Base-by-base conservation (phyloP, 331 rosid species). In the Rosa hybrid region DNA sequence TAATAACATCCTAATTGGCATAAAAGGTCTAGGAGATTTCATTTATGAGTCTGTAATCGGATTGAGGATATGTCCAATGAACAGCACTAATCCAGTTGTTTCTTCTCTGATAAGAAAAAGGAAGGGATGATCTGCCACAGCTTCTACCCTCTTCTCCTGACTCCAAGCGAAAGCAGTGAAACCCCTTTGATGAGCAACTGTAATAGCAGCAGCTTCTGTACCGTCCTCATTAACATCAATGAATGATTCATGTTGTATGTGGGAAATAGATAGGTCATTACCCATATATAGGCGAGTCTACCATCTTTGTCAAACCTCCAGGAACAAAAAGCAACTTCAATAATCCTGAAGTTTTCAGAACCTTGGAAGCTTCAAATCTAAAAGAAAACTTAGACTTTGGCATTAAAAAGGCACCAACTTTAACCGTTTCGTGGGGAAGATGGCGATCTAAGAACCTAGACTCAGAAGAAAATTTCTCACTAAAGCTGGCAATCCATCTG, bases 221-320 rank as follows among this genome's bases (percentile, higher is more conserved):
- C 96, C 93, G 82, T 88, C 90, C 83, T 92, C 96, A 1, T 89
- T 92, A 34, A 92, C 96, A 84, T 94, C 91, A 59, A 94, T 83
- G 74, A 89, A 86, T 12, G 97, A 81, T 83, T 89, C 88, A 6
- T 91, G 95, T 68, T 77, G 86, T 67, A 92, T 87, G 39, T 64
- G 34, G 16, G 93, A 90, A 67, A 90, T 93, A 71, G 13, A 76
- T 0, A 92, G 91, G 23, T 82, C 4, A n/a, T n/a, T n/a, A n/a
- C n/a, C n/a, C n/a, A n/a, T n/a, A n/a, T n/a, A 20, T 27, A 39
- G 74, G 79, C 8, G 92, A 90, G 74, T 90, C 93, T 71, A 90
- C 94, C 89, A 91, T 91, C 78, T 85, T 89, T 11, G 92, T 86
- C 86, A 93, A 84, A 46, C 82, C 88, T 25, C 86, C 93, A 75